These are phyloP conservation scores for Ophiostoma australiae DNA, from an alignment of 2,329 filamentous ascomycete species.

Conservation along the genomic window DNA sequence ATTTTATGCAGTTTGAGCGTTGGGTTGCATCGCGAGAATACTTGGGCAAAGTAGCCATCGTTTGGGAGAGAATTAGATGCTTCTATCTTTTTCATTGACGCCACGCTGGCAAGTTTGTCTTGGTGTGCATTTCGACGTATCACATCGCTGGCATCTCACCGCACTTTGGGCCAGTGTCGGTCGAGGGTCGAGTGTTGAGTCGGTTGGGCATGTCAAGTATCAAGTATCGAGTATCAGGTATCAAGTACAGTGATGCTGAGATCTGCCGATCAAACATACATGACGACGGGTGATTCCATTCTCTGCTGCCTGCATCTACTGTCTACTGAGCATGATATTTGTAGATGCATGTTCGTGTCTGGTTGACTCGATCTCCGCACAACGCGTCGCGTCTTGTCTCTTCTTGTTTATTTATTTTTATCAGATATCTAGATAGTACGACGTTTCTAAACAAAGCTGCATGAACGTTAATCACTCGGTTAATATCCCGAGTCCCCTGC, in stretches of 20 bases:
- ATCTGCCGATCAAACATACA: background rate
- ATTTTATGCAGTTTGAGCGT: background rate
- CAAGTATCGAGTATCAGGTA: background rate
- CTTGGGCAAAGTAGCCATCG: too few species aligned
- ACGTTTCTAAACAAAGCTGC: background rate
- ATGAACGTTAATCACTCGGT: background rate
- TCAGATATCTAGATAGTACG: background rate
- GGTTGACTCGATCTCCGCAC: background rate
- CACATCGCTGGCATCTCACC: constrained; percentile 13
- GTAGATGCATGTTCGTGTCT: background rate
- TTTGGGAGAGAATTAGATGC: too few species aligned
- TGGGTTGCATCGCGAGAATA: background rate
- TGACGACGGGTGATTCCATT: background rate
- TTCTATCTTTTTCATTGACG: background rate
- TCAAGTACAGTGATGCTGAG: background rate
- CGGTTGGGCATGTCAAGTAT: background rate
- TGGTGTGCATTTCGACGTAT: constrained; percentile 8
- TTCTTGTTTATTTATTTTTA: background rate
- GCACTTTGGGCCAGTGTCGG: background rate
- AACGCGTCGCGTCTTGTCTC: background rate
- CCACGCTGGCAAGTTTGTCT: constrained; percentile 5
- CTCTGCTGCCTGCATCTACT: background rate
- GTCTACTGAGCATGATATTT: background rate
- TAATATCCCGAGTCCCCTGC: constrained; percentile 18
- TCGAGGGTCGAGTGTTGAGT: background rate